phyloP scores from a whole-genome alignment of 352 stramenopile genomes.

The Phytophthora colocasiae region DNA sequence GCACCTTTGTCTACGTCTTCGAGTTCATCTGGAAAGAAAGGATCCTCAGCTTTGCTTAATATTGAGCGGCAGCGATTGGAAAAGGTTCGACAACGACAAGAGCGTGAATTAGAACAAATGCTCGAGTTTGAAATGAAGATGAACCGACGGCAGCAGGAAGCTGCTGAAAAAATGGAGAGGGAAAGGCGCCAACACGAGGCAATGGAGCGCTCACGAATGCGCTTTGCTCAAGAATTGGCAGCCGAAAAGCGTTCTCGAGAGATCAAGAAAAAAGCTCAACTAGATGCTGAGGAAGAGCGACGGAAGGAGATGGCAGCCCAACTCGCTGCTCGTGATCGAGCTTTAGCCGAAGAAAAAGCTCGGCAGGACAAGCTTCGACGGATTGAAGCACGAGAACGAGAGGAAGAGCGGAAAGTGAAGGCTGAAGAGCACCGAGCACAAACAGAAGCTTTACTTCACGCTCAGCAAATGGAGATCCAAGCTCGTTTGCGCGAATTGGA shows the following conservation, averaged over 20 bases:
- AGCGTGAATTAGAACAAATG: conserved; percentile 91
- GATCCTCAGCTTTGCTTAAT: conserved; percentile 57
- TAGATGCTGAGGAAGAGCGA: conserved; percentile 86
- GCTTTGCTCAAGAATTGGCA: conserved; percentile 69
- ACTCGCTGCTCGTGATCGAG: conserved; percentile 74
- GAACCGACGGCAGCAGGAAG: conserved; percentile 83
- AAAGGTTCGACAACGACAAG: conserved; percentile 78
- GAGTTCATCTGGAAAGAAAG: conserved; percentile 28
- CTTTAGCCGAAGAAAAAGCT: conserved; percentile 81
- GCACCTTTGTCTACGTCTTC: conserved; percentile 16
- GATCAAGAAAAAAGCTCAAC: conserved; percentile 83
- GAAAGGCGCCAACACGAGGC: conserved; percentile 74
- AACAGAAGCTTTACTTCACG: conserved; percentile 59
- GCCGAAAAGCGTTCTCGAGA: conserved; percentile 81
- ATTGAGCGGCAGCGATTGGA: conserved; percentile 76
- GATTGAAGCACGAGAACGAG: conserved; percentile 70
- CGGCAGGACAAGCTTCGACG: conserved; percentile 70
- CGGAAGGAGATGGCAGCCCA: conserved; percentile 67
- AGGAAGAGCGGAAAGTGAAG: conserved; percentile 80
- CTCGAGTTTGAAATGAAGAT: conserved; percentile 93
- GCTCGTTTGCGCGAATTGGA: conserved; percentile 66
- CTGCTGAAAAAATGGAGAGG: conserved; percentile 68
- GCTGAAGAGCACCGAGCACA: conserved; percentile 73
- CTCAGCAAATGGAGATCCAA: conserved; percentile 76
- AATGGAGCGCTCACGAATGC: conserved; percentile 67